Evolutionary conservation across 164 flowering plant species (phyloP).

Genomic region (Litsea cubeba): DNA sequence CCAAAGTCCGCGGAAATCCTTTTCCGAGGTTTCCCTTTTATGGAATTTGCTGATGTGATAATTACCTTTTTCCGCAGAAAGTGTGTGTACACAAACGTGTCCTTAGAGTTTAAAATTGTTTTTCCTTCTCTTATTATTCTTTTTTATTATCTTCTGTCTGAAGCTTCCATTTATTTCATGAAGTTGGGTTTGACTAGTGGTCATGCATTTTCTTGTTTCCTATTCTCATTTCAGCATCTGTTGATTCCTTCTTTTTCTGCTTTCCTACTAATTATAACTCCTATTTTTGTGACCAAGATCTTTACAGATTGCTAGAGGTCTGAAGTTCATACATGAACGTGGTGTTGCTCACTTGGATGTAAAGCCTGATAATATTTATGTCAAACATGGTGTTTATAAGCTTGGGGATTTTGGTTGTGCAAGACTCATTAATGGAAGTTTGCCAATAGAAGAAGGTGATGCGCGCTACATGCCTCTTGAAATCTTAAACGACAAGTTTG

Average conservation of each 20-base stretch:
- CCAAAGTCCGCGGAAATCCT: too few relatives aligned
- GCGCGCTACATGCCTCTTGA: conserved; percentile 96
- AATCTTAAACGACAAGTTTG: conserved; percentile 78
- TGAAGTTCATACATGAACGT: conserved; percentile 69
- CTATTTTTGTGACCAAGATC: conserved; percentile 7
- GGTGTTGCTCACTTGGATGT: conserved; percentile 88
- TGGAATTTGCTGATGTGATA: too few relatives aligned
- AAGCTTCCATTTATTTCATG: neutral
- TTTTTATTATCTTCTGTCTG: neutral
- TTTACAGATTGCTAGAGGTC: conserved; percentile 72
- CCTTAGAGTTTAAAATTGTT: neutral
- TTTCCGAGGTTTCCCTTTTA: too few relatives aligned
- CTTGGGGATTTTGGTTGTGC: conserved; percentile 99
- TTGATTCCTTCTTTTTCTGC: neutral
- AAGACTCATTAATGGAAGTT: conserved; percentile 60
- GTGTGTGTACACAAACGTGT: too few relatives aligned
- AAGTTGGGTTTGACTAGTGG: neutral
- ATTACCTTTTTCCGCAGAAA: too few relatives aligned
- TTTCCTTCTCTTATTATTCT: neutral
- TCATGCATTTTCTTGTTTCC: neutral
- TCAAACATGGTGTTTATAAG: conserved; percentile 75
- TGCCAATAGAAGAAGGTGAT: conserved; percentile 95
- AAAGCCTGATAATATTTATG: conserved; percentile 93
- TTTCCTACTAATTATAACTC: neutral
- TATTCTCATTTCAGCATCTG: neutral